These are phyloP conservation scores for Rhodotorula graminis DNA, from an alignment of 768 basidiomycete species.

Conservation along the genomic window DNA sequence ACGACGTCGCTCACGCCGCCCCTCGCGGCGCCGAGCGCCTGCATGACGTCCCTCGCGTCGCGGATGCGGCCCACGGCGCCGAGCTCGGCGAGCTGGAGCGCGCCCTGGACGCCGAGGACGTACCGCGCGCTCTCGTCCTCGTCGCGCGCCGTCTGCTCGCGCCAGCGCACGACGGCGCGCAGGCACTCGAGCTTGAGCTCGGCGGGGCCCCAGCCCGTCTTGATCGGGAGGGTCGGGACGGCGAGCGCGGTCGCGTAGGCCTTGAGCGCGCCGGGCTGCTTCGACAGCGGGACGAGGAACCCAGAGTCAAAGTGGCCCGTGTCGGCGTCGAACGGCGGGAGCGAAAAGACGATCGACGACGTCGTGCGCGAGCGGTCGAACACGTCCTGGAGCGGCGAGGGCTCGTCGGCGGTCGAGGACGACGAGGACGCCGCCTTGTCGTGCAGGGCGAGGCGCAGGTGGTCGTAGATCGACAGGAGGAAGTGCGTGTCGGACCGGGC, in stretches of 20 bases:
- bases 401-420: conserved; percentile 7
- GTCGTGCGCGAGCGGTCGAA: conserved; percentile 15
- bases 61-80: conserved; percentile 52
- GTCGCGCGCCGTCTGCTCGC: conserved; percentile 68
- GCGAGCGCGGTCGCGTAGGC: conserved; percentile 17
- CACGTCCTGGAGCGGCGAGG: conserved; percentile 16
- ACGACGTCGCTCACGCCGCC: conserved; percentile 34
- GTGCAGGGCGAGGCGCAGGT: conserved; percentile 71
- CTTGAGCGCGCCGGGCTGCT: conserved; percentile 22
- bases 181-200: conserved; percentile 76
- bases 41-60: conserved; percentile 60
- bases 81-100: conserved; percentile 57
- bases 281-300: conserved; percentile 25
- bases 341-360: conserved; percentile 18
- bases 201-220: conserved; percentile 53
- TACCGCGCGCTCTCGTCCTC: conserved; percentile 82
- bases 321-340: conserved; percentile 25
- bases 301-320: conserved; percentile 30
- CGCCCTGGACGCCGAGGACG: conserved; percentile 30
- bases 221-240: conserved; percentile 35
- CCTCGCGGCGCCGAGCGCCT: conserved; percentile 4
- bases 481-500: conserved; percentile 96
- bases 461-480: conserved; percentile 85
- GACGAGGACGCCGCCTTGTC: conserved; percentile 40
- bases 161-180: conserved; percentile 70